Evolutionary conservation across 768 basidiomycete species (phyloP), one percentile per base, ranked within the genome.

Genomic region (Rickenella mellea): DNA sequence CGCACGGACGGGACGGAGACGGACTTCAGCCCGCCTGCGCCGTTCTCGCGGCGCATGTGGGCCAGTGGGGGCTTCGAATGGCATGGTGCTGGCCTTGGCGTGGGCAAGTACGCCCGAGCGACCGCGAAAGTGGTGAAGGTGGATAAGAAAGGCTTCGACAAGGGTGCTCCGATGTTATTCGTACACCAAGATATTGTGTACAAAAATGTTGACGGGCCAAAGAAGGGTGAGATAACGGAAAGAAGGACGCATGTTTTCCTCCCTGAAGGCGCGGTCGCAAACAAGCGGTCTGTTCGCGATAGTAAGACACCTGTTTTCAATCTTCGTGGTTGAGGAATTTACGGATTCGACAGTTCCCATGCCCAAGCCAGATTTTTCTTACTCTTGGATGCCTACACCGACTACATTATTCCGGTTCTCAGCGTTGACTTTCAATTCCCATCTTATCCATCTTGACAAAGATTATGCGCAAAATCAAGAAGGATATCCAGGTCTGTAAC

Each of bases 361-460:
- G n/a, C 78, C 78, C 10, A 46, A 52, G 3, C 57, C 67, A 20
- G 73, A 80, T 47, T 80, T 84, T 56, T 70, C 74, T 4, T 80
- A 86, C 57, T 67, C 63, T 24, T 87, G 78, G 54, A 74, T 62
- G 11, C 87, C 87, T 3, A 76, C 72, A 20, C 60, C 76, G 27
- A 77, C 79, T 7, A 86, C 82, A 1, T 64, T 91, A 17, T 92
- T 92, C 65, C 78, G 86, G 19, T 92, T 83, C 62, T 90, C 86
- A 4, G 85, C 88, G 15, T 66, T 92, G 19, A 90, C 80, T 49
- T 88, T 87, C 65, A 91, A 92, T 51, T 83, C 76, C 10, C 88
- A 92, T 50, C 71, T 78, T 50, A 85, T 92, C 49, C 88, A 92
- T 59, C 71, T 90, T 21, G 85, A 90, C 61, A 76, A 76, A 44